Evolutionary conservation across 2,329 filamentous ascomycete genomes (phyloP).

Genomic region (Exophiala viscosa): DNA sequence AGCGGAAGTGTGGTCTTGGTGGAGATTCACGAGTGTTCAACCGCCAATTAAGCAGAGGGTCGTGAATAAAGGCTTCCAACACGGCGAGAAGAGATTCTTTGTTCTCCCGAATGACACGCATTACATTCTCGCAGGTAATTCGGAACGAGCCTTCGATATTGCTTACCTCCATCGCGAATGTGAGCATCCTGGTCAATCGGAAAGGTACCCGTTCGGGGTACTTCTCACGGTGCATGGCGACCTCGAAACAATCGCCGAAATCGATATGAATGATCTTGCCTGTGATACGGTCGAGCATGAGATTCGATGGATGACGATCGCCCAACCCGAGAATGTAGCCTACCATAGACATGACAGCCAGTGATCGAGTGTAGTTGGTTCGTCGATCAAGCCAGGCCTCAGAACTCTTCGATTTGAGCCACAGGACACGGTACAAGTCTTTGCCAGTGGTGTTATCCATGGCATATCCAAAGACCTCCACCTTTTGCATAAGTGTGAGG

Average conservation of each 20-base stretch:
- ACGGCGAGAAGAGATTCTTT: slow-evolving; percentile 99
- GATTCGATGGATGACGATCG: slow-evolving; percentile 93
- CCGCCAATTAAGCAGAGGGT: slow-evolving; percentile 97
- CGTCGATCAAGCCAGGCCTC: slow-evolving; percentile 96
- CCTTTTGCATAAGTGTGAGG: slow-evolving; percentile 98
- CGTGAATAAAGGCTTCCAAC: slow-evolving; percentile 97
- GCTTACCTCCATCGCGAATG: slow-evolving; percentile 99
- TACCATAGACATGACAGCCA: slow-evolving; percentile 99
- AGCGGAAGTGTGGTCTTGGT: slow-evolving; percentile 56
- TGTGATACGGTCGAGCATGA: slow-evolving; percentile 94
- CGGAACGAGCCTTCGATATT: slow-evolving; percentile 99
- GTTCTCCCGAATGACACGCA: slow-evolving; percentile 93
- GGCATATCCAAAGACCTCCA: slow-evolving; percentile 98
- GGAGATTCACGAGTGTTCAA: slow-evolving; percentile 64
- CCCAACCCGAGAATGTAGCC: slow-evolving; percentile 96
- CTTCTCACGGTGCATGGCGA: slow-evolving; percentile 99
- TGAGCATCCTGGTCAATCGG: slow-evolving; percentile 96
- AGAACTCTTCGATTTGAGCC: slow-evolving; percentile 97
- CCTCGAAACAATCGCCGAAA: slow-evolving; percentile 98
- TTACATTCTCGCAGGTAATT: slow-evolving; percentile 96
- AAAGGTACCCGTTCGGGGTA: slow-evolving; percentile 97
- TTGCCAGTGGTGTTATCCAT: slow-evolving; percentile 99
- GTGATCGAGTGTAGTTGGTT: slow-evolving; percentile 96
- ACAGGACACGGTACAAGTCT: slow-evolving; percentile 94
- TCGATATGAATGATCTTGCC: slow-evolving; percentile 98